Conservation (phyloP, 192 early-diverging fungal genomes). For the Umbelopsis sp. region DNA sequence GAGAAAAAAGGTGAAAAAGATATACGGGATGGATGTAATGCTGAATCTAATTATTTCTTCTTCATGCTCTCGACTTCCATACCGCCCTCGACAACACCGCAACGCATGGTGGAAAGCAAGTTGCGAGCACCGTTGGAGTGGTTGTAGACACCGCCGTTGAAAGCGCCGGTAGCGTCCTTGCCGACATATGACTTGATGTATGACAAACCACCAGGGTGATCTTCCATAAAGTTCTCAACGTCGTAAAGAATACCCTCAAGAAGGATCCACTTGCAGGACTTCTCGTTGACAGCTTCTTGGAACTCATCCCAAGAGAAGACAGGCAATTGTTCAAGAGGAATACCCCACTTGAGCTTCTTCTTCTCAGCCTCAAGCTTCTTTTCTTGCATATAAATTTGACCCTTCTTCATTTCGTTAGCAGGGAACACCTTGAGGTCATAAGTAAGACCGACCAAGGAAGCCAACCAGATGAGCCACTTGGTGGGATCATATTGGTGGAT, state of each 20-base stretch:
- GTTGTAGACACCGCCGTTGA: slow-evolving; percentile 90
- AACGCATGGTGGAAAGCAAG: slow-evolving; percentile 74
- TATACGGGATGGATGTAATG: neutral
- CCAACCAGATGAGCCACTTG: slow-evolving; percentile 77
- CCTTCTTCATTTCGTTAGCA: slow-evolving; percentile 80
- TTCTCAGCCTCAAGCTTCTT: slow-evolving; percentile 69
- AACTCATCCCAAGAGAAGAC: slow-evolving; percentile 66
- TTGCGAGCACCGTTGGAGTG: slow-evolving; percentile 90
- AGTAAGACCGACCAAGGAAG: slow-evolving; percentile 63
- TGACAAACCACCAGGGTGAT: slow-evolving; percentile 86
- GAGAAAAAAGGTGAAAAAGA: neutral
- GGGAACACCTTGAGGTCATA: slow-evolving; percentile 78
- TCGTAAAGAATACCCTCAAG: slow-evolving; percentile 87
- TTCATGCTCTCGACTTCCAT: slow-evolving; percentile 40
- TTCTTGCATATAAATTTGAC: slow-evolving; percentile 77
- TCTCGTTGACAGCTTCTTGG: slow-evolving; percentile 63
- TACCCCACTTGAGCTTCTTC: slow-evolving; percentile 73
- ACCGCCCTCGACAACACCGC: slow-evolving; percentile 63
- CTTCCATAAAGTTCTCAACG: slow-evolving; percentile 77
- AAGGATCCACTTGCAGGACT: slow-evolving; percentile 76
- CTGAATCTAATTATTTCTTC: neutral
- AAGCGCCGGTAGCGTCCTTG: slow-evolving; percentile 82
- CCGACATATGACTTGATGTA: slow-evolving; percentile 76
- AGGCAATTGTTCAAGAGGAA: slow-evolving; percentile 69
- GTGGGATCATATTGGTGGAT: slow-evolving; percentile 83